Percentiles rank a stretch among this genome's conserved stretches.
These are phyloP conservation scores for Solanum chiquidenum DNA, from an alignment of 257 asterid species.

Conservation along the genomic window DNA sequence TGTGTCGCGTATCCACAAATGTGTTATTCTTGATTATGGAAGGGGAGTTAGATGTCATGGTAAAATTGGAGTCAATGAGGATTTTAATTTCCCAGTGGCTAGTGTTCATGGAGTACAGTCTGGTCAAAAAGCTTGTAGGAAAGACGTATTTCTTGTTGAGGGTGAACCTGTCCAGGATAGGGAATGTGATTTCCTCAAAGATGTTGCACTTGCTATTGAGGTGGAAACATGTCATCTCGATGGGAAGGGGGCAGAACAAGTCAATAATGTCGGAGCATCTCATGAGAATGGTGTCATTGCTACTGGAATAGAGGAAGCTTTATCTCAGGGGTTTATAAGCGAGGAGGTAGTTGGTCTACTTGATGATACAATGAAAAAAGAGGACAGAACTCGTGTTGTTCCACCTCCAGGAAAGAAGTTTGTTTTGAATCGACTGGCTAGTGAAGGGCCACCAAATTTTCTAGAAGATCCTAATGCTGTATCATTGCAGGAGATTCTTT, in stretches of 20 bases:
- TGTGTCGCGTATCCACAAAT: conserved; percentile 32
- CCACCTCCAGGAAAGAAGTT: conserved; percentile 70
- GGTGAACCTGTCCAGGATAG: conserved; percentile 16
- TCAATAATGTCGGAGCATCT: conserved; percentile 7
- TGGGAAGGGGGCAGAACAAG: conserved; percentile 8
- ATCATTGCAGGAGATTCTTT: conserved; percentile 70
- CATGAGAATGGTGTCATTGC: conserved; percentile 9
- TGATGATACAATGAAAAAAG: conserved; percentile 12
- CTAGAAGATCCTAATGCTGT: conserved; percentile 31
- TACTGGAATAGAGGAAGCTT: conserved; percentile 6
- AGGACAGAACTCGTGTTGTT: conserved; percentile 18
- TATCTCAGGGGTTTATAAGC: conserved; percentile 1
- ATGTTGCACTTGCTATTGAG: conserved; percentile 16
- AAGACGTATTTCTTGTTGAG: conserved; percentile 32
- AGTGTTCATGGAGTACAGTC: conserved; percentile 18
- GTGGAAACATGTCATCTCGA: conserved; percentile 8
- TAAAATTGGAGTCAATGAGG: conserved; percentile 8
- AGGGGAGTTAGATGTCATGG: conserved; percentile 9
- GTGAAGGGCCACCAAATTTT: conserved; percentile 25
- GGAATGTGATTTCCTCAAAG: conserved; percentile 10
- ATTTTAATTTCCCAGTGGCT: conserved; percentile 6
- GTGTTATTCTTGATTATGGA: conserved; percentile 11
- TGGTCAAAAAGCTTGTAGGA: conserved; percentile 11
- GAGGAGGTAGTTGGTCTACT: conserved; percentile 13
- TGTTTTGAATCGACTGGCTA: conserved; percentile 53